Evolutionary conservation across 1,139 yeast species (phyloP), one percentile per base, ranked within the genome.

Genomic region (Meyerozyma guilliermondii): DNA sequence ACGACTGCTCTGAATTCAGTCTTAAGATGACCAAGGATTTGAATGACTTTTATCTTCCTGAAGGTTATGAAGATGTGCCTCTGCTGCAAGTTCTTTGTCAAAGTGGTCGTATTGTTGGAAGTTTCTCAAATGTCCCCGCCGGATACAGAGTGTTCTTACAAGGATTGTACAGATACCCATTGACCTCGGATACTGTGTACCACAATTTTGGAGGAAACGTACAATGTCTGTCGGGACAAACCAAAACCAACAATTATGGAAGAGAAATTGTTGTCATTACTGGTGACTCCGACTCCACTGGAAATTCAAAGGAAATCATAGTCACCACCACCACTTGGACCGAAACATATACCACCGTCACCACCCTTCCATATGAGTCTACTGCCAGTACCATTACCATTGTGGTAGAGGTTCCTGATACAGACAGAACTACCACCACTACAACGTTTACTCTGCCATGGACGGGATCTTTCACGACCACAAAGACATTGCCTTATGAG

Each of bases 1-100:
- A 54, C 14, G 54, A 53, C 38, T 55, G 59, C 39, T 43, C 48
- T 3, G 28, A 43, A 23, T 54, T 53, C 40, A 35, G 35, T 7
- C 29, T 52, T 6, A 45, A 41, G 13, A 42, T 46, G 7, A 43
- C 56, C 2, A 44, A 46, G 34, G 36, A 40, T n/a, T 47, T 56
- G 23, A 56, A 56, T 38, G 50, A 47, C n/a, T 56, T 54, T 33
- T 47, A 43, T 27, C 43, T 55, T 30, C 60, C 60, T 7, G 41
- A 49, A 41, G 24, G 45, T 8, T 43, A 38, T 23, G 10, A 29
- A 5, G 22, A 39, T 1, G 44, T 49, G 2, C 14, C 37, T 5
- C 35, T 28, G 10, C 43, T 40, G 9, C 22, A 41, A 7, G 30
- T 41, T 4, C 30, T 41, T n/a, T 40, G 45, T 17, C 41, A 43